Conservation (phyloP, 805 yeast species). For the Myxozyma geophila region DNA sequence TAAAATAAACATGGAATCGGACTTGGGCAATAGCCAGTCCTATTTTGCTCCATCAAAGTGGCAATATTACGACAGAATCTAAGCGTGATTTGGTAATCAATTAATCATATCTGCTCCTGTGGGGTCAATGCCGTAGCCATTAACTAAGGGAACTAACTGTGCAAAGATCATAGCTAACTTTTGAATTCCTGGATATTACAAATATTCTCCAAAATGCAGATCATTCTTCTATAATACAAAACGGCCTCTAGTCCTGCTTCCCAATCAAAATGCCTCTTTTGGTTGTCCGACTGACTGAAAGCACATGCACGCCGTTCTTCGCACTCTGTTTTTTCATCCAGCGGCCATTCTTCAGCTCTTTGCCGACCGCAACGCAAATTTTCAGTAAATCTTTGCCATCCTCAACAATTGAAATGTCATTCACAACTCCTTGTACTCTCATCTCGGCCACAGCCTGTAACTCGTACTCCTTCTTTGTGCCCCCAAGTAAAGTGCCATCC, state of each 20-base stretch:
- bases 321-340: conserved; percentile 20
- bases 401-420: conserved; percentile 29
- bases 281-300: conserved; percentile 17
- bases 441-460: conserved; percentile 22
- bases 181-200: background rate
- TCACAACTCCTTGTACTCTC: conserved; percentile 27
- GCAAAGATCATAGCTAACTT: background rate
- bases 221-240: conserved; percentile 10
- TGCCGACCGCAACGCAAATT: conserved; percentile 28
- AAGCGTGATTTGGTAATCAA: too few species aligned
- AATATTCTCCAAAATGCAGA: conserved; percentile 8
- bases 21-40: too few species aligned
- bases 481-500: conserved; percentile 14
- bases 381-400: conserved; percentile 16
- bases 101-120: too few species aligned
- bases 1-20: too few species aligned
- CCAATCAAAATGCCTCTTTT: conserved; percentile 6
- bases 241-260: background rate
- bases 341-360: conserved; percentile 28
- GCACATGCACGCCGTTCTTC: conserved; percentile 26
- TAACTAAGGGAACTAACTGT: too few species aligned
- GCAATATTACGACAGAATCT: too few species aligned
- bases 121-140: too few species aligned
- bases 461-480: conserved; percentile 18
- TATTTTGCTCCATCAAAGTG: too few species aligned